phyloP scores from a whole-genome alignment of 768 basidiomycete species.

The Serendipita vermifera region DNA sequence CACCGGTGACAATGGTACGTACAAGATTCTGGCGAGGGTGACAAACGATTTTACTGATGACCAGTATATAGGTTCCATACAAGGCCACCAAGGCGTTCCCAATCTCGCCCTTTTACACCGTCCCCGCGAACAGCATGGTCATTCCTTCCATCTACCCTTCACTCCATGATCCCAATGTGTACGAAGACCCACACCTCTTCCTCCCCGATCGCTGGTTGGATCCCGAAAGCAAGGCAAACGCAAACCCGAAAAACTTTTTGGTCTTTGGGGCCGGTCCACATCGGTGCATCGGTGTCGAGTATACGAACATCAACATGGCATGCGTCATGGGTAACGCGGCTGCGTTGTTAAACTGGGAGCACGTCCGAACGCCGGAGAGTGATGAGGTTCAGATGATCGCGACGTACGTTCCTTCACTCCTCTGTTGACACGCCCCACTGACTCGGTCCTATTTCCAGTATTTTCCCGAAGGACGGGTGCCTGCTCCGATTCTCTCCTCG shows the following conservation, averaged over 20 bases:
- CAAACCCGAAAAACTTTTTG: constrained; percentile 87
- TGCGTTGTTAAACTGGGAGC: constrained; percentile 72
- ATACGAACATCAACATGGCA: constrained; percentile 82
- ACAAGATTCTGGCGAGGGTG: too few species aligned
- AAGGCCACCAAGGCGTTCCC: constrained; percentile 80
- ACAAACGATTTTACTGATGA: too few species aligned
- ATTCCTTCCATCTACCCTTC: constrained; percentile 91
- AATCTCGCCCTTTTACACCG: constrained; percentile 81
- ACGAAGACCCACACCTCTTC: constrained; percentile 74
- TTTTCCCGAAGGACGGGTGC: constrained; percentile 93
- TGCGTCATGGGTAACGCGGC: constrained; percentile 75
- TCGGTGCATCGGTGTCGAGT: constrained; percentile 84
- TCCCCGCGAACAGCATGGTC: constrained; percentile 83
- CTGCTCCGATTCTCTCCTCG: constrained; percentile 64
- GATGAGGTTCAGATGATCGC: constrained; percentile 86
- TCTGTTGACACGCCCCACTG: neutral
- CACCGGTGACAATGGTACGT: constrained; percentile 90
- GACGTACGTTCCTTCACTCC: constrained; percentile 32
- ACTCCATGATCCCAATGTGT: constrained; percentile 77
- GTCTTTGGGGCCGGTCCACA: constrained; percentile 93
- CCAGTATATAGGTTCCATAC: constrained; percentile 96
- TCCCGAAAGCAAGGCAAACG: constrained; percentile 57
- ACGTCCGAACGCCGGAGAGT: constrained; percentile 65
- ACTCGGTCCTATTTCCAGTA: constrained; percentile 18
- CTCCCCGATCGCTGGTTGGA: constrained; percentile 90